A percentile compares a stretch with the other conserved stretches of the same genome.
Evolutionary conservation across 1,139 yeast species (phyloP).

Genomic region (Candida sojae): DNA sequence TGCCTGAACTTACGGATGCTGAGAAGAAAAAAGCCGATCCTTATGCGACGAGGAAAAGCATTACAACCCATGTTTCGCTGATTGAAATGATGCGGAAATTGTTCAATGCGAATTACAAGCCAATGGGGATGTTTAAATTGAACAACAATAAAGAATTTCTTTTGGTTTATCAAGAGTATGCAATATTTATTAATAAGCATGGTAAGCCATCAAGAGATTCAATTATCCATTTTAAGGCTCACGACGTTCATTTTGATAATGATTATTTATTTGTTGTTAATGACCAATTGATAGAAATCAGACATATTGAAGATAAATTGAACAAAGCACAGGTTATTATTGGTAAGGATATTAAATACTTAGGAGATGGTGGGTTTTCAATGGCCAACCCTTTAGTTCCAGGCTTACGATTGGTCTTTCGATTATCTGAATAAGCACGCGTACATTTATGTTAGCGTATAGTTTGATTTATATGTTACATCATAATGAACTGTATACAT

Average conservation of each 20-base stretch:
- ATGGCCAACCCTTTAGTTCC: slow-evolving; percentile 72
- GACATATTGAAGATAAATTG: slow-evolving; percentile 56
- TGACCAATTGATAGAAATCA: slow-evolving; percentile 71
- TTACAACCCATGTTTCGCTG: slow-evolving; percentile 18
- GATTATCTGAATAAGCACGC: slow-evolving; percentile 10
- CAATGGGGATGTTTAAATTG: slow-evolving; percentile 66
- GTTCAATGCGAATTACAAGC: slow-evolving; percentile 42
- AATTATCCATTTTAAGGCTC: slow-evolving; percentile 62
- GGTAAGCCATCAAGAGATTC: slow-evolving; percentile 64
- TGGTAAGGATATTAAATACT: slow-evolving; percentile 62
- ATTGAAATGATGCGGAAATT: slow-evolving; percentile 36
- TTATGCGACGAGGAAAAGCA: slow-evolving; percentile 25
- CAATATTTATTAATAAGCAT: slow-evolving; percentile 64
- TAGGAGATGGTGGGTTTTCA: slow-evolving; percentile 47
- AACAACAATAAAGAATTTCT: slow-evolving; percentile 55
- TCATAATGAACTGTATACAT: too few species aligned
- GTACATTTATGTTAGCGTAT: too few species aligned
- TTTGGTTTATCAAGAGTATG: slow-evolving; percentile 72
- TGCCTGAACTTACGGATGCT: slow-evolving; percentile 16
- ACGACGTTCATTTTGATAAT: slow-evolving; percentile 53
- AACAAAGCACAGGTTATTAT: slow-evolving; percentile 64
- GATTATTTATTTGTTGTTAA: slow-evolving; percentile 65
- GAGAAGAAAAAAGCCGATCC: slow-evolving; percentile 23
- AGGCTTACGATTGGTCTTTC: slow-evolving; percentile 61
- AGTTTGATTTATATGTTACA: too few species aligned